phyloP scores from a whole-genome alignment of 345 rosid species.

The Syzygium aqueum region DNA sequence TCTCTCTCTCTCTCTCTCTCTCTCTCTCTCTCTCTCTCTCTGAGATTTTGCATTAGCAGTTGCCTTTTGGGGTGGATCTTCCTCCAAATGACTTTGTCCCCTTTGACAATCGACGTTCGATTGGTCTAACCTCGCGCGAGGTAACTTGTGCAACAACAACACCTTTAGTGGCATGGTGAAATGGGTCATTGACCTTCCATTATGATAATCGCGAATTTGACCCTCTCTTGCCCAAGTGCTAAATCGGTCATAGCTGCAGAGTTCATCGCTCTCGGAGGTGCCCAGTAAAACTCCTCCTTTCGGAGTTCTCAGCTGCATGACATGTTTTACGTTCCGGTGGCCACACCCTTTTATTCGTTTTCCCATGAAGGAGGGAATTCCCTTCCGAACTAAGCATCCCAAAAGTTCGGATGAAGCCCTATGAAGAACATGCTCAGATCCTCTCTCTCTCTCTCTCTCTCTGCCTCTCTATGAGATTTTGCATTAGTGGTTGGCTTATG shows the following conservation, averaged over 20 bases:
- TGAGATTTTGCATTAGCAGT: background rate
- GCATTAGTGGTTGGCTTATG: background rate
- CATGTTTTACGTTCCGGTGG: too few relatives aligned
- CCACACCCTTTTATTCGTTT: too few relatives aligned
- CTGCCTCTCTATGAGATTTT: background rate
- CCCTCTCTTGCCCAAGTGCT: background rate
- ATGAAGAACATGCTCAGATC: too few relatives aligned
- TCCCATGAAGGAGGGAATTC: too few relatives aligned
- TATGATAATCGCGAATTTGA: background rate
- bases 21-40: background rate
- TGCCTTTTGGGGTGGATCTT: background rate
- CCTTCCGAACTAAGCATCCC: too few relatives aligned
- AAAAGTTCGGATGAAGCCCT: too few relatives aligned
- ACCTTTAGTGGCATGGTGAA: background rate
- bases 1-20: background rate
- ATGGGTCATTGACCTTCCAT: background rate
- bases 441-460: too few relatives aligned
- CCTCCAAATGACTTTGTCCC: background rate
- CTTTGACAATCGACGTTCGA: background rate
- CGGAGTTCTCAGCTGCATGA: too few relatives aligned
- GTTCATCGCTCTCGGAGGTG: too few relatives aligned
- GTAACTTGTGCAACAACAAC: background rate
- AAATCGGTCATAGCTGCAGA: background rate
- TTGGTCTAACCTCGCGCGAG: background rate
- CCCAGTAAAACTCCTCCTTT: too few relatives aligned